Base-by-base conservation (phyloP, 2,329 filamentous ascomycete species). In the Colletotrichum acutatum region DNA sequence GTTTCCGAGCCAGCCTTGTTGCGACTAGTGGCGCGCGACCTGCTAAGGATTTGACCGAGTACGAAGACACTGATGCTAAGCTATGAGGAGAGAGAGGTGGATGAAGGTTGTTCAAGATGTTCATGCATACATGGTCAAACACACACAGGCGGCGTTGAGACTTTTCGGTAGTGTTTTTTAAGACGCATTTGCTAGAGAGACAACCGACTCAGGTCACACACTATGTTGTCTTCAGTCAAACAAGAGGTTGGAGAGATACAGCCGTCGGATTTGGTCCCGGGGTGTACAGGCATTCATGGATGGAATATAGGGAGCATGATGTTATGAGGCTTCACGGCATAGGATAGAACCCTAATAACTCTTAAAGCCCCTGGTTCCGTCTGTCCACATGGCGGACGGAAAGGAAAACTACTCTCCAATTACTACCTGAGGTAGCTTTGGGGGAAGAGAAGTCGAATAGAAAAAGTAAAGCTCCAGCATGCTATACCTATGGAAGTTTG, bases 21-120 rank as follows among this genome's bases (percentile, higher is more conserved):
- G 89, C 94, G 32, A 97, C 92, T 75, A 87, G 89, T 26, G 96
- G 94, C 0, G 90, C 95, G 1, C 88, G 88, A 74, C 90, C 95
- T 0, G 90, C 94, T 34, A 92, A 89, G 79, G 93, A 97, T 76
- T 82, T 98, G 68, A 92, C 88, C 74, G 93, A 95, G 78, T 98
- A 96, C 82, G 94, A 98, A 80, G 96, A 98, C 72, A 86, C 92
- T 72, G 94, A 94, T 75, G 85, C 94, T 16, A 98, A 98, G 85
- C 87, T 98, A 70, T 96, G 81, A 88, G 4, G 37, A 61, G 9
- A 34, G 49, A 16, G 22, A 49, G 19, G 22, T 5, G 53, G 30
- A 14, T n/a, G 12, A 57, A 7, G 26, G 26, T 28, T 34, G 42
- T 60, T 70, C 42, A 59, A 64, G 24, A 65, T 14, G 46, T 54